Base-by-base conservation (phyloP, 495 filamentous ascomycete species). In the Aspergillus homomorphus region DNA sequence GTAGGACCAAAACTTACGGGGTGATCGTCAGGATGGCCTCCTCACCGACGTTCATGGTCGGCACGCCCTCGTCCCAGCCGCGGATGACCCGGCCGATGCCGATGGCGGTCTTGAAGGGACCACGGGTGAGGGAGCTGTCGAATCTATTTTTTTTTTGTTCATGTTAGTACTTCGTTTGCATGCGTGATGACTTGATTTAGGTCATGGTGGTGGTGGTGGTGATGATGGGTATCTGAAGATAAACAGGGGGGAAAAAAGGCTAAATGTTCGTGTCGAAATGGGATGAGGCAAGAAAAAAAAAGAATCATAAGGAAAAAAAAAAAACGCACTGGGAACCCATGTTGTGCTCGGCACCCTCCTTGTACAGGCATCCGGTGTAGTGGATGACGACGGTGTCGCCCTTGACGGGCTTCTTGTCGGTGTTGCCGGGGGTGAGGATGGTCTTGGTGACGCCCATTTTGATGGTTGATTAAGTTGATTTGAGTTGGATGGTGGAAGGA, bases 1-100 rank as follows among this genome's bases (percentile, higher is more conserved):
- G 15, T 1, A 38, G 41, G 28, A 45, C 22, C 22, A 33, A 50
- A 59, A 73, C 85, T 69, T 79, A 92, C 90, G 82, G 81, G 24
- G 84, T 80, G 62, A 94, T 94, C 33, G 85, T 89, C 59, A 96
- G 74, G 18, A 85, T 86, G 22, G 89, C 85, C 72, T 86, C 88
- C 79, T 95, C 90, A 61, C 91, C 91, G 10, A 91, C 75, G 61
- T 79, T 86, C 89, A 96, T 93, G 59, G 83, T 76, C 21, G 82
- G 73, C 26, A 96, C 89, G 58, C 88, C 91, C 78, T 92, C 85
- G 60, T 96, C 91, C 91, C 91, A 96, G 46, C 91, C 90, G 12
- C 5, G 21, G 75, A 96, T 96, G 61, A 96, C 86, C 66, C 80
- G 77, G 51, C 89, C 89, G 51, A 85, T 73, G 43, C 91, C 91